Evolutionary conservation across 371 early-diverging fungal species (phyloP).

Genomic region (Batkoa obscura): DNA sequence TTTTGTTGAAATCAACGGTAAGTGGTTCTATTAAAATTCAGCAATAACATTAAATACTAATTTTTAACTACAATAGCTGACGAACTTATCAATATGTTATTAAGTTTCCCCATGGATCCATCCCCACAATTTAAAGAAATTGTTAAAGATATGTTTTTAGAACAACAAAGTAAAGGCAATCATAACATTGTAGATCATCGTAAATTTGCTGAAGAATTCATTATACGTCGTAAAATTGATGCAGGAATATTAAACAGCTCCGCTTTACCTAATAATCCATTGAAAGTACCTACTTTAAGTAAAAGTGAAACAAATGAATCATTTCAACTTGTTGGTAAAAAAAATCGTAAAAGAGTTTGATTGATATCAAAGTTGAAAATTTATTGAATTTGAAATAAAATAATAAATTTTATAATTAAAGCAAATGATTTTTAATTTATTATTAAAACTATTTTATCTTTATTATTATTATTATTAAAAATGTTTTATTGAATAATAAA

Average conservation of each 20-base stretch:
- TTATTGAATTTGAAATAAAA: too few species aligned
- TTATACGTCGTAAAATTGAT: constrained; percentile 56
- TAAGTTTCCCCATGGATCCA: constrained; percentile 53
- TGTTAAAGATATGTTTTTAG: constrained; percentile 59
- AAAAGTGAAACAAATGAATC: too few species aligned
- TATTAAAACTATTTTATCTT: too few species aligned
- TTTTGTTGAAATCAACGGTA: constrained; percentile 44
- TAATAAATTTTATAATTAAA: too few species aligned
- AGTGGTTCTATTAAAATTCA: neutral
- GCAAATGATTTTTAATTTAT: too few species aligned
- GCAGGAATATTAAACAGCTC: constrained; percentile 19
- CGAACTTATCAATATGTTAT: constrained; percentile 55
- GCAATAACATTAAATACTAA: neutral
- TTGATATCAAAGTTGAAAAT: too few species aligned
- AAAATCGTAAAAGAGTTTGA: too few species aligned
- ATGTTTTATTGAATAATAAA: too few species aligned
- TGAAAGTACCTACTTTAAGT: neutral
- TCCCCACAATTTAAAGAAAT: constrained; percentile 46
- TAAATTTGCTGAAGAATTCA: constrained; percentile 61
- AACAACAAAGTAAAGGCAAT: constrained; percentile 23
- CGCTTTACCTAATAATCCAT: neutral
- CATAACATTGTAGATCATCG: constrained; percentile 37
- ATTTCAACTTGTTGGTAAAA: too few species aligned
- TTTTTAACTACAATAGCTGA: constrained; percentile 15
- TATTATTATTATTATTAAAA: too few species aligned